Conservation (phyloP, 768 basidiomycete genomes). For the Podaxis mareebaensis region DNA sequence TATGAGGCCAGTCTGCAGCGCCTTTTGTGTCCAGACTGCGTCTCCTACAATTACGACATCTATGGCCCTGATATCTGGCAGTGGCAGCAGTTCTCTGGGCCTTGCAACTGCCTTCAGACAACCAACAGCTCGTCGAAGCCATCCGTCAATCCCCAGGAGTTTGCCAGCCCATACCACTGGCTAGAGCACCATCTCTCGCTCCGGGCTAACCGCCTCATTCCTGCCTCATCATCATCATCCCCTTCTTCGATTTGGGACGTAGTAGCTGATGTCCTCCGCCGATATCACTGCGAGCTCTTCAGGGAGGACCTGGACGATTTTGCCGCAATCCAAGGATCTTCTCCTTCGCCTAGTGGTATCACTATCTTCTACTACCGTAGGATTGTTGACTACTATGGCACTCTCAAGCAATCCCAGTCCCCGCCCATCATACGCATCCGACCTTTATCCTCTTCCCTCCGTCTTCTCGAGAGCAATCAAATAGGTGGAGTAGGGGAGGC, state of each 20-base stretch:
- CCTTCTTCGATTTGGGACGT: slow-evolving; percentile 42
- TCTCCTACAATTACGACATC: slow-evolving; percentile 52
- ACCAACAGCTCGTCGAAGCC: slow-evolving; percentile 2
- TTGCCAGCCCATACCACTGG: slow-evolving; percentile 45
- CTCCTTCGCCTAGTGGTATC: not conserved
- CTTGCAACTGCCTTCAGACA: slow-evolving; percentile 44
- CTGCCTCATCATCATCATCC: slow-evolving; percentile 25
- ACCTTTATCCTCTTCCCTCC: slow-evolving; percentile 6
- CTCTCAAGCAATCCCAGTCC: not conserved
- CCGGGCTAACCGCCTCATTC: slow-evolving; percentile 25
- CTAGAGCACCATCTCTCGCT: slow-evolving; percentile 48
- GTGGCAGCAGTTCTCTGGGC: slow-evolving; percentile 53
- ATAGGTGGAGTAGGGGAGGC: slow-evolving; percentile 2
- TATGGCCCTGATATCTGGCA: slow-evolving; percentile 53
- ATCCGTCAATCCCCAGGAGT: slow-evolving; percentile 23
- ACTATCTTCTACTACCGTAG: slow-evolving; percentile 13
- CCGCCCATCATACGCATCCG: slow-evolving; percentile 1
- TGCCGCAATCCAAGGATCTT: slow-evolving; percentile 2
- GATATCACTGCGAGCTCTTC: slow-evolving; percentile 42
- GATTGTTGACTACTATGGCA: slow-evolving; percentile 4
- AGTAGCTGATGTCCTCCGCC: slow-evolving; percentile 39
- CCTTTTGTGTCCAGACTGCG: slow-evolving; percentile 50
- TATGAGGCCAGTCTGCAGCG: slow-evolving; percentile 42
- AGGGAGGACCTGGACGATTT: slow-evolving; percentile 17
- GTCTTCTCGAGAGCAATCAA: slow-evolving; percentile 6